Evolutionary conservation across 1,284 basidiomycete species (phyloP), one percentile per base, ranked within the genome.

Genomic region (Cutaneotrichosporon cutaneum): DNA sequence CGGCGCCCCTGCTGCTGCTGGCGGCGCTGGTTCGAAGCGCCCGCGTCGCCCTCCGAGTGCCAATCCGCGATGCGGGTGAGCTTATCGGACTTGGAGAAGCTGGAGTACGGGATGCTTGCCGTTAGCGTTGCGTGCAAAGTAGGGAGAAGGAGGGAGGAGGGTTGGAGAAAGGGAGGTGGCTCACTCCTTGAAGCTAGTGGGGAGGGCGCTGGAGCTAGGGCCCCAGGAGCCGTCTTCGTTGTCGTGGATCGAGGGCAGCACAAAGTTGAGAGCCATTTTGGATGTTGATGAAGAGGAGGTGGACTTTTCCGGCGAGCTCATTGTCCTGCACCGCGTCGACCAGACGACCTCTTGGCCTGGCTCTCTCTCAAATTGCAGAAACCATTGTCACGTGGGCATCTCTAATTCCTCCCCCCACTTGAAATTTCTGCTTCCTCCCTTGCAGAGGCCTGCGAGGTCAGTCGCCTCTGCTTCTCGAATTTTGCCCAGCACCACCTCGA

Each of bases 71-170:
- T 92, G 64, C 94, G 90, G 60, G 92, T 93, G 64, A 99, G 88
- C 81, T 97, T 98, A 84, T 99, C 95, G 60, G 91, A 89, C 86
- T 98, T 98, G 80, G 93, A 93, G 83, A 92, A 98, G 5, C 94
- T 94, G 2, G 94, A 92, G 76, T 97, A 98, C 42, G 94, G 94
- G 67, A 97, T 94, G 74, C 81, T 82, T 9, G 63, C 1, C 26
- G 26, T 54, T 6, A 36, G 55, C 33, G 16, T 18, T 45, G 18
- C 18, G 9, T n/a, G 44, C 10, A 45, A 10, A 42, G 27, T 18
- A 10, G 32, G 4, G n/a, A 21, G 33, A 24, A 30, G 30, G 30
- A 30, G 30, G 36, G 18, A 39, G 13, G 18, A 16, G 44, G 18
- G 30, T 30, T 4, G 30, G 30, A 30, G 30, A 9, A 30, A 30